Conservation (phyloP, 2,329 filamentous ascomycete species). For the Pseudogymnoascus sp. region DNA sequence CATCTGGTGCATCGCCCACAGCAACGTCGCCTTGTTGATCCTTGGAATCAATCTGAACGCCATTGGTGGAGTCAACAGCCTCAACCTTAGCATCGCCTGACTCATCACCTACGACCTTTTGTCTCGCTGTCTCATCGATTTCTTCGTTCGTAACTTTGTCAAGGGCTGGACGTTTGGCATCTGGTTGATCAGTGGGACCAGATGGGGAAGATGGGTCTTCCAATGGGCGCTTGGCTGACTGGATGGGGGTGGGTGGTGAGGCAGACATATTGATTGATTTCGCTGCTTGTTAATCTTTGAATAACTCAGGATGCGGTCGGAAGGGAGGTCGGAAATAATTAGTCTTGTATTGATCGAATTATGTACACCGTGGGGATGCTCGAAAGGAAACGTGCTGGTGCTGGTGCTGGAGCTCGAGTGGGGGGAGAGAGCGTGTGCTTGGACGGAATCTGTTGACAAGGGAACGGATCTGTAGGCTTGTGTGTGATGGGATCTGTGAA, state of each 20-base stretch:
- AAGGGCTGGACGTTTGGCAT: constrained; percentile 91
- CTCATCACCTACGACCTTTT: constrained; percentile 29
- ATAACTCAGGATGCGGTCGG: constrained; percentile 29
- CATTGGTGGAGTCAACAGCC: constrained; percentile 34
- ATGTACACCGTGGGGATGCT: constrained; percentile 83
- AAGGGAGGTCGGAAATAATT: constrained; percentile 37
- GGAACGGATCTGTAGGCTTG: constrained; percentile 11
- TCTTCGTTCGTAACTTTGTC: constrained; percentile 75
- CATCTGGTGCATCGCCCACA: constrained; percentile 50
- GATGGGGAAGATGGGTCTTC: constrained; percentile 96
- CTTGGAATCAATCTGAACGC: constrained; percentile 40
- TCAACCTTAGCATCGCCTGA: constrained; percentile 32
- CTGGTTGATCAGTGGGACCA: constrained; percentile 82
- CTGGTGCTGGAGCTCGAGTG: constrained; percentile 27
- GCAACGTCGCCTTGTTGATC: constrained; percentile 61
- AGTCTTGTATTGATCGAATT: constrained; percentile 50
- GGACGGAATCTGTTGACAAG: constrained; percentile 26
- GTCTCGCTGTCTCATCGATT: constrained; percentile 32
- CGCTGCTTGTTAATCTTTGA: constrained; percentile 28
- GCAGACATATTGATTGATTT: constrained; percentile 59
- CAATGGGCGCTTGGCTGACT: constrained; percentile 81
- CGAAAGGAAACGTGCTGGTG: constrained; percentile 92
- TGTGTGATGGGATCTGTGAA: constrained; percentile 4
- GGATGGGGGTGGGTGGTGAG: constrained; percentile 55
- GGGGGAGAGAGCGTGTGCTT: constrained; percentile 28